Conservation (phyloP, 208 protist species). For the Herpetomonas tarakana region DNA sequence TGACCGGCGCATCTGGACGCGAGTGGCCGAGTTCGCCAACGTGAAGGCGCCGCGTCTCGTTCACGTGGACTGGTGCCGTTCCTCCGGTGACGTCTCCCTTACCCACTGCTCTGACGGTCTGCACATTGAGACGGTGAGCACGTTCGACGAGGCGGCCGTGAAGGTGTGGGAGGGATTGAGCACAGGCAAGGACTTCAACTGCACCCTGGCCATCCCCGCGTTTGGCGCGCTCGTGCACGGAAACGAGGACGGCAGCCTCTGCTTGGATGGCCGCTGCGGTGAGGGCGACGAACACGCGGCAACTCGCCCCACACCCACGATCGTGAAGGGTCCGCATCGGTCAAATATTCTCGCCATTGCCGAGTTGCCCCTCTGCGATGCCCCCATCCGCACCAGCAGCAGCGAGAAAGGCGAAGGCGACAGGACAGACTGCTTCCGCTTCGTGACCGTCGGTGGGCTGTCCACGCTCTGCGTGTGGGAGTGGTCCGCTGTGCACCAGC, state of each 20-base stretch:
- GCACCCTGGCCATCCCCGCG: slow-evolving; percentile 25
- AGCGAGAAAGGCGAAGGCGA: neutral
- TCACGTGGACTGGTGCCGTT: slow-evolving; percentile 8
- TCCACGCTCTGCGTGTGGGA: slow-evolving; percentile 49
- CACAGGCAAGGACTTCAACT: slow-evolving; percentile 74
- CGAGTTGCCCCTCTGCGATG: slow-evolving; percentile 12
- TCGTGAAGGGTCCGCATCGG: slow-evolving; percentile 41
- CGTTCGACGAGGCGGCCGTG: too few species aligned
- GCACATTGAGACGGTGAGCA: slow-evolving; percentile 20
- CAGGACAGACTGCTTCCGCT: slow-evolving; percentile 10
- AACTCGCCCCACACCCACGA: neutral
- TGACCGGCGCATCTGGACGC: slow-evolving; percentile 25
- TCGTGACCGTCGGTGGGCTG: slow-evolving; percentile 63
- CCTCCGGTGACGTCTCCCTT: slow-evolving; percentile 15
- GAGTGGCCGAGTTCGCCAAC: slow-evolving; percentile 32
- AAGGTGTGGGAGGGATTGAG: too few species aligned
- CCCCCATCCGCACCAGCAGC: neutral
- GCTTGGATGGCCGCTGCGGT: slow-evolving; percentile 11
- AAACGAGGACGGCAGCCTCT: slow-evolving; percentile 62
- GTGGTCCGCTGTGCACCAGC: slow-evolving; percentile 10
- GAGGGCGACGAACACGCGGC: neutral
- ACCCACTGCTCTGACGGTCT: slow-evolving; percentile 69
- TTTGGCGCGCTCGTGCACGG: slow-evolving; percentile 37
- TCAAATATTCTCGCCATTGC: slow-evolving; percentile 71
- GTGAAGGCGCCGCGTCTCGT: slow-evolving; percentile 61